Percentiles rank a stretch among this genome's conserved stretches.
These are phyloP conservation scores for Aphanocladium album DNA, from an alignment of 2,329 filamentous ascomycete species.

Conservation along the genomic window DNA sequence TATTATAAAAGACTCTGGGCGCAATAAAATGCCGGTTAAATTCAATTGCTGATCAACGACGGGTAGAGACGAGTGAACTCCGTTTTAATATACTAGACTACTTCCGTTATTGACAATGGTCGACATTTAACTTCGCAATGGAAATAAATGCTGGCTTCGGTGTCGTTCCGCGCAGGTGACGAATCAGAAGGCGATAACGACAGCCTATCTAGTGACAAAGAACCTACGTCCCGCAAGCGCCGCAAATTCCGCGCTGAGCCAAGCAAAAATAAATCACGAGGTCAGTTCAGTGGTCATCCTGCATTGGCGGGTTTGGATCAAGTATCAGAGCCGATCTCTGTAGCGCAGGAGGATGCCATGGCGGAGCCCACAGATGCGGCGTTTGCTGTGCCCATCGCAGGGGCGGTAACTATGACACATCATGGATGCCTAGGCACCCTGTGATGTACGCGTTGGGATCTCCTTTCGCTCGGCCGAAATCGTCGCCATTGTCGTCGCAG, in stretches of 20 bases:
- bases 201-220: background rate
- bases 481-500: conserved; percentile 20
- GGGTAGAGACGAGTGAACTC: too few species aligned
- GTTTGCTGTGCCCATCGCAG: conserved; percentile 3
- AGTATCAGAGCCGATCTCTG: background rate
- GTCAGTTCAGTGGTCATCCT: background rate
- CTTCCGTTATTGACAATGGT: too few species aligned
- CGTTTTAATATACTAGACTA: too few species aligned
- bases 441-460: conserved; percentile 27
- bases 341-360: background rate
- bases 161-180: background rate
- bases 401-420: conserved; percentile 24
- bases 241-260: background rate
- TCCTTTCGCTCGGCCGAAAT: conserved; percentile 19
- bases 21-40: too few species aligned
- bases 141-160: too few species aligned
- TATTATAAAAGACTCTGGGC: too few species aligned
- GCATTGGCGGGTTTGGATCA: background rate
- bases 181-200: background rate
- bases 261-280: background rate
- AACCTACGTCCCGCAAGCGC: background rate
- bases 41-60: too few species aligned
- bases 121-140: too few species aligned
- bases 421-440: conserved; percentile 23
- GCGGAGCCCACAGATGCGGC: background rate